Base-by-base conservation (phyloP, 345 rosid species). In the Leavenworthia alabamica region DNA sequence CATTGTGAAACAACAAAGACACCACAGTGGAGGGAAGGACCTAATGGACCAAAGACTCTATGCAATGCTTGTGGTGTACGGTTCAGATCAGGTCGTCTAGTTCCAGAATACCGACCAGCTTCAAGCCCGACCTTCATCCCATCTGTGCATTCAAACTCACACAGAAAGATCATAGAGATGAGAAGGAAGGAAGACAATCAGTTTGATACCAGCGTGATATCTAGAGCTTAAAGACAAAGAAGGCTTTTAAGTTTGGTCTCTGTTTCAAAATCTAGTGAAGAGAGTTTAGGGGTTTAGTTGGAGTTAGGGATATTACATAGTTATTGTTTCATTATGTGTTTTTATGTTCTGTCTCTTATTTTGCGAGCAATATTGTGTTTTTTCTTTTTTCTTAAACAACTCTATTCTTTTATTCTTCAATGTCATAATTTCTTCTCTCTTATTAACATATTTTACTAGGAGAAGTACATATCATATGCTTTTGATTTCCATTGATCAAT, bases 21-120 rank as follows among this genome's bases (percentile, higher is more conserved):
- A 56, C 96, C 96, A 1, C 96, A 91, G 65, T 91, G 98, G 98
- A 86, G 98, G 74, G 94, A 86, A 74, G 98, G 98, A 14, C 98
- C 98, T 3, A 75, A 56, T 77, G 98, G 98, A 27, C 96, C 96
- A 8, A 91, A 91, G 79, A 91, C 96, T 13, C 89, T 91, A 27
- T 91, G 98, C 79, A 91, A 88, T 39, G 98, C 96, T 13, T 91
- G 98, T 43, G 98, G 98, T 9, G 98, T 91, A 44, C 82, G 98
- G 20, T 88, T 76, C 67, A 77, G 96, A 73, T 86, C 95, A 0
- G 98, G 96, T 39, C 89, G 96, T 60, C 80, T 88, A 33, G 79
- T 82, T 68, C 96, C 96, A 0, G 98, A 91, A 76, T 91, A 91
- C 73, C 79, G 96, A 4, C 98, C 98, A 17, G 94, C 88, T 6